A percentile compares a stretch with the other conserved stretches of the same genome.
Evolutionary conservation across 2,329 filamentous ascomycete species (phyloP).

Genomic region (Ophiostoma sp.): DNA sequence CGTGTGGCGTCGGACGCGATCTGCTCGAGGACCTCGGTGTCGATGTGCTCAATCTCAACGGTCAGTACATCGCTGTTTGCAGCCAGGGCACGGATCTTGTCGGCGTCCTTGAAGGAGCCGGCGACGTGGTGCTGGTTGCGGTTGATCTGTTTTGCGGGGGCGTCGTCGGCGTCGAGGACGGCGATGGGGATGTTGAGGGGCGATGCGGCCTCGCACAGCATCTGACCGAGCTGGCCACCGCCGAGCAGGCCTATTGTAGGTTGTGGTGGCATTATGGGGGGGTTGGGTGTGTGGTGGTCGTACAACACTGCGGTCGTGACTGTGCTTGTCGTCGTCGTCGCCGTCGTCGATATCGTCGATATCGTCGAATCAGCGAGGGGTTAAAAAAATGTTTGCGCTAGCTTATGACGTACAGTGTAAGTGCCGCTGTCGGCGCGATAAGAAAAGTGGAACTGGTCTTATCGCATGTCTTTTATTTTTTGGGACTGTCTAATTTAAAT

Average conservation of each 20-base stretch:
- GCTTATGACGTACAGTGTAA: slow-evolving; percentile 10
- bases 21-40: slow-evolving; percentile 84
- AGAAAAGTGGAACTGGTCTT: background rate
- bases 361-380: slow-evolving; percentile 9
- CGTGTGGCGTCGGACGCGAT: slow-evolving; percentile 58
- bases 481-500: too few relatives aligned
- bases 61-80: slow-evolving; percentile 73
- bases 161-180: slow-evolving; percentile 69
- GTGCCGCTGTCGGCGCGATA: slow-evolving; percentile 2
- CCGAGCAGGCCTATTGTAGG: slow-evolving; percentile 46
- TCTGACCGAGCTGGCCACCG: slow-evolving; percentile 77
- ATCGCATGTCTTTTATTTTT: background rate
- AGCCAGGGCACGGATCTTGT: slow-evolving; percentile 75
- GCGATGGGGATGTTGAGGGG: slow-evolving; percentile 71
- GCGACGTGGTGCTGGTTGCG: slow-evolving; percentile 64
- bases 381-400: slow-evolving; percentile 10
- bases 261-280: background rate
- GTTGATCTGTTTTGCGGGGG: slow-evolving; percentile 78
- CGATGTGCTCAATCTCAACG: slow-evolving; percentile 91
- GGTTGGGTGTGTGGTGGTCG: background rate
- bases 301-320: background rate
- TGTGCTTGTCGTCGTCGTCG: background rate
- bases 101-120: slow-evolving; percentile 81
- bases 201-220: slow-evolving; percentile 82
- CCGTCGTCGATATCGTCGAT: background rate